Base-by-base conservation (phyloP, 306 rosid species). In the Comarum palustre region DNA sequence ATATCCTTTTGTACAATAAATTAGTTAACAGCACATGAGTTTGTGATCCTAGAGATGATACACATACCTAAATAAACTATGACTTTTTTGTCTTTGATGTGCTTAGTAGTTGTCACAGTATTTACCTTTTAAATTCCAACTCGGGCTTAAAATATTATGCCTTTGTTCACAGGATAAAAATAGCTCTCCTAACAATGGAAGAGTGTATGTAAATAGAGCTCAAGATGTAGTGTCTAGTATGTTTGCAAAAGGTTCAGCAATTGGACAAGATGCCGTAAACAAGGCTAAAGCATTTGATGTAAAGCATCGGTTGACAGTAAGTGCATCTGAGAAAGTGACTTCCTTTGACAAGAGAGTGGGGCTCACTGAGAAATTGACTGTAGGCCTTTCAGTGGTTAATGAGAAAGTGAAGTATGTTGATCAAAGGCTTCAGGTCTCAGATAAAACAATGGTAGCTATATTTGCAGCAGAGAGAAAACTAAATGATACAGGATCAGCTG, bases 201-300 rank as follows among this genome's bases (percentile, higher is more conserved):
- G 80, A 84, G 42, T 88, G 14, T 90, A 90, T 81, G 89, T 86
- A 41, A 83, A 57, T 74, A 88, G 16, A 84, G 98, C 97, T 72
- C 97, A 93, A 57, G 97, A 82, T 86, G 97, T 73, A 58, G 97
- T 93, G 64, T 79, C 90, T 13, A 84, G 29, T 78, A 70, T 93
- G 90, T 77, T 90, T 60, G 92, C 97, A 0, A 93, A 87, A 80
- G 90, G 97, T 77, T 90, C 93, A 31, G 96, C 97, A 36, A 90
- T 93, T 69, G 81, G 89, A 34, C 97, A 93, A 81, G 98, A 93
- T 81, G 97, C 92, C 0, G 55, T 93, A 79, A 93, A 83, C 85
- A 93, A 87, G 82, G 98, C 98, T 68, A 93, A 93, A 87, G 93
- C 98, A 79, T 93, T 93, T 86, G 98, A 93, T 77, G 98, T 90